These are phyloP conservation scores for Colletotrichum graminicola DNA, from an alignment of 2,329 filamentous ascomycete species.

Conservation along the genomic window DNA sequence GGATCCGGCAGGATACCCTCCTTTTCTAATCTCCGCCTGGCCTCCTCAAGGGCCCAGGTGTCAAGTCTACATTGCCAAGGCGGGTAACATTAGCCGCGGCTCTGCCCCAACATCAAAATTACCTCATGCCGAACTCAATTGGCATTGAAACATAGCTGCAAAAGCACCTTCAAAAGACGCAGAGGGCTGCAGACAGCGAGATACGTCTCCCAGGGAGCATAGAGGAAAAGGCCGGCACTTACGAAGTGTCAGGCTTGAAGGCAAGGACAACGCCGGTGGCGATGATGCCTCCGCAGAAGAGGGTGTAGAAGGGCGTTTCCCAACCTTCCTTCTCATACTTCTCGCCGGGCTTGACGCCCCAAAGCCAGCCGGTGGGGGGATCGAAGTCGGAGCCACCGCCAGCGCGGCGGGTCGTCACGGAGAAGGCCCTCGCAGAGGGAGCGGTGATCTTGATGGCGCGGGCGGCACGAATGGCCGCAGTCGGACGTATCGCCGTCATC, in stretches of 20 bases:
- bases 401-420: constrained; percentile 57
- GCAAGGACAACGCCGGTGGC: constrained; percentile 85
- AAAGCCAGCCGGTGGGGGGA: constrained; percentile 91
- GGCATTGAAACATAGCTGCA: background rate
- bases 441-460: constrained; percentile 52
- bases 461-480: constrained; percentile 43
- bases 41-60: constrained; percentile 98
- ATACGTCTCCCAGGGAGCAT: background rate
- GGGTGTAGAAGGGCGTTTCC: constrained; percentile 88
- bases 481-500: constrained; percentile 43
- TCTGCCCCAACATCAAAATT: constrained; percentile 19
- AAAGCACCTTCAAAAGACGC: no score
- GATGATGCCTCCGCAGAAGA: constrained; percentile 83
- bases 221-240: constrained; percentile 59
- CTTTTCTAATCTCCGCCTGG: constrained; percentile 91
- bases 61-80: constrained; percentile 79
- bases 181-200: no score
- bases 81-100: constrained; percentile 46
- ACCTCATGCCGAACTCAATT: constrained; percentile 19
- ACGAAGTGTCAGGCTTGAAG: constrained; percentile 99
- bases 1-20: constrained; percentile 94
- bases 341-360: constrained; percentile 93
- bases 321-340: constrained; percentile 97
- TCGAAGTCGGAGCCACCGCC: constrained; percentile 79
- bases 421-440: constrained; percentile 55